Base-by-base conservation (phyloP, 345 rosid species). In the Eutrema heterophyllum region DNA sequence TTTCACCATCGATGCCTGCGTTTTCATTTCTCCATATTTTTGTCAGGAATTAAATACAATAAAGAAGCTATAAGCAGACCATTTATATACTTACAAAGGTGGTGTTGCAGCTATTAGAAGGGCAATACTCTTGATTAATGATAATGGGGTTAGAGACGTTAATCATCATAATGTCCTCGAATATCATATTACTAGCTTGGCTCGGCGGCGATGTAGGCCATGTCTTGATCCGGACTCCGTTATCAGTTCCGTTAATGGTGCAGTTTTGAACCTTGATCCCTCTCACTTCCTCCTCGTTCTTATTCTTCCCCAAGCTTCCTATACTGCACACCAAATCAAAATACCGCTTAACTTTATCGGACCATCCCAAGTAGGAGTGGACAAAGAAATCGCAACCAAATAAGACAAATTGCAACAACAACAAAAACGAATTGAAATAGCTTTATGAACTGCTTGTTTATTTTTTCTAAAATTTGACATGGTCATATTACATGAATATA, bases 1-100 rank as follows among this genome's bases (percentile, higher is more conserved):
- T 78, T 83, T 81, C 78, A 88, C 87, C 0, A 44, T 51, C 0
- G 93, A 84, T 2, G 89, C 72, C 87, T 88, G 52, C 65, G 14
- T 59, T 29, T 36, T 61, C 36, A 14, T 56, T 56, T 13, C 15
- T 12, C n/a, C 45, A 41, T 56, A 30, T 56, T 32, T 27, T 14
- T 27, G 45, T 35, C 36, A 54, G 2, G 14, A 13, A 24, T 30
- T 30, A 2, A 2, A 3, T 39, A 10, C 11, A 39, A 10, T 0
- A 41, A 13, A 41, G 13, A 41, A 41, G n/a, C n/a, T 41, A 41
- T 41, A 12, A 12, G n/a, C n/a, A 41, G 9, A 13, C 3, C 10
- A 4, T 13, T 41, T 12, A 41, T 12, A 4, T 27, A 30, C 61
- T 56, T 56, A 56, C 61, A 32, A 16, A 56, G 36, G 36, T 56